These are phyloP conservation scores for Firmiana major DNA, from an alignment of 345 rosid genomes.

Conservation along the genomic window DNA sequence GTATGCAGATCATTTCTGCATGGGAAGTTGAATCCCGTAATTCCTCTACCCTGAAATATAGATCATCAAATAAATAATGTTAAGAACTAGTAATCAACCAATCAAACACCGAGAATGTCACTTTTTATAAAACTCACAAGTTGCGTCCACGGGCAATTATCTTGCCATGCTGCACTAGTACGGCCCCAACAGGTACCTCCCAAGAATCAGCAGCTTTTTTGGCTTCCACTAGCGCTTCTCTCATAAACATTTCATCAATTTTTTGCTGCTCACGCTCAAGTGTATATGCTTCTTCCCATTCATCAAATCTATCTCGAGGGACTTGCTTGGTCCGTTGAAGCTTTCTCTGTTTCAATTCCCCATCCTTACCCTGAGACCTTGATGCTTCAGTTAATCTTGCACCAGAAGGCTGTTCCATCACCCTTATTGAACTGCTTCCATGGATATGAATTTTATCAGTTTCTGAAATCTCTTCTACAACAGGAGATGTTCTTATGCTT, in stretches of 20 bases:
- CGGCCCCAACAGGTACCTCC: constrained; percentile 99
- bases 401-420: constrained; percentile 34
- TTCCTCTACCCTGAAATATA: constrained; percentile 79
- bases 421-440: constrained; percentile 36
- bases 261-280: constrained; percentile 65
- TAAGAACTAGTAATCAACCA: constrained; percentile 6
- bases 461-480: constrained; percentile 35
- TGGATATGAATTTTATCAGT: constrained; percentile 30
- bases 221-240: constrained; percentile 89
- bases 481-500: constrained; percentile 32
- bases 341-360: constrained; percentile 53
- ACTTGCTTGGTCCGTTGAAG: constrained; percentile 74
- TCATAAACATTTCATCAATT: constrained; percentile 86
- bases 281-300: constrained; percentile 93
- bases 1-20: constrained; percentile 94
- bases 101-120: constrained; percentile 9
- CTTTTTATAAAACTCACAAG: constrained; percentile 54
- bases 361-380: constrained; percentile 32
- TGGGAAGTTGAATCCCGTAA: constrained; percentile 95
- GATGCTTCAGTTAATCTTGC: constrained; percentile 37
- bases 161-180: constrained; percentile 83
- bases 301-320: constrained; percentile 72
- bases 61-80: constrained; percentile 2
- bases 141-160: constrained; percentile 90
- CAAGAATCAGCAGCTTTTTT: constrained; percentile 90